Conservation (phyloP, 1,284 basidiomycete species). For the Ustilago curta region DNA sequence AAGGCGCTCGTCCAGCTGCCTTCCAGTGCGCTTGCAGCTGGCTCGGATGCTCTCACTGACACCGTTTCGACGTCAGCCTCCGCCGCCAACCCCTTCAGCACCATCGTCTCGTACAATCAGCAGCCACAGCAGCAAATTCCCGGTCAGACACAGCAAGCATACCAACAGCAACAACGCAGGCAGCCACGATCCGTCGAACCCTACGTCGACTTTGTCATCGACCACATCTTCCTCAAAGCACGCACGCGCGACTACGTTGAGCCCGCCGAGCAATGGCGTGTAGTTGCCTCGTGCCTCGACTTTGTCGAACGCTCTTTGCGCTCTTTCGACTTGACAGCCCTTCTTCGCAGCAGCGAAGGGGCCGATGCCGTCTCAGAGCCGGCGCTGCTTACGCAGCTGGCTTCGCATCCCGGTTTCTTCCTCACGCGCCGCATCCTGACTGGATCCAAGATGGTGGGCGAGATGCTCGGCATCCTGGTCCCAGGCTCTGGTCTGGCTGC, state of each 20-base stretch:
- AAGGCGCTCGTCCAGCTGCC: constrained; percentile 74
- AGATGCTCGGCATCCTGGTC: constrained; percentile 79
- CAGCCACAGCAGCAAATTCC: constrained; percentile 32
- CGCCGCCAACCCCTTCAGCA: constrained; percentile 43
- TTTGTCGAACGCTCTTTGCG: constrained; percentile 87
- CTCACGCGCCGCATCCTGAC: constrained; percentile 84
- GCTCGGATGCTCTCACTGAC: constrained; percentile 33
- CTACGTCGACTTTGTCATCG: constrained; percentile 85
- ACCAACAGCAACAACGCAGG: constrained; percentile 36
- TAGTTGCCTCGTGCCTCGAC: constrained; percentile 84
- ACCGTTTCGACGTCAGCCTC: constrained; percentile 3
- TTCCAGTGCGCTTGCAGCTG: constrained; percentile 23
- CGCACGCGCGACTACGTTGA: constrained; percentile 78
- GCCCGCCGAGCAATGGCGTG: constrained; percentile 84
- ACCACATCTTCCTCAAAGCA: constrained; percentile 80
- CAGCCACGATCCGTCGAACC: constrained; percentile 74
- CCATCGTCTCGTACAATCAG: constrained; percentile 41
- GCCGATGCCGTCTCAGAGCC: constrained; percentile 56
- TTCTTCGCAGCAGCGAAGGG: constrained; percentile 40
- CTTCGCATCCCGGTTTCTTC: constrained; percentile 85
- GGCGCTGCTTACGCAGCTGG: constrained; percentile 67
- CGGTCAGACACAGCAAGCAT: constrained; percentile 20
- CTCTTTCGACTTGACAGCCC: constrained; percentile 78
- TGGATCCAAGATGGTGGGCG: constrained; percentile 78
- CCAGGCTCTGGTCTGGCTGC: constrained; percentile 60